Conservation (phyloP, 192 early-diverging fungal species). For the Backusella psychrophila region DNA sequence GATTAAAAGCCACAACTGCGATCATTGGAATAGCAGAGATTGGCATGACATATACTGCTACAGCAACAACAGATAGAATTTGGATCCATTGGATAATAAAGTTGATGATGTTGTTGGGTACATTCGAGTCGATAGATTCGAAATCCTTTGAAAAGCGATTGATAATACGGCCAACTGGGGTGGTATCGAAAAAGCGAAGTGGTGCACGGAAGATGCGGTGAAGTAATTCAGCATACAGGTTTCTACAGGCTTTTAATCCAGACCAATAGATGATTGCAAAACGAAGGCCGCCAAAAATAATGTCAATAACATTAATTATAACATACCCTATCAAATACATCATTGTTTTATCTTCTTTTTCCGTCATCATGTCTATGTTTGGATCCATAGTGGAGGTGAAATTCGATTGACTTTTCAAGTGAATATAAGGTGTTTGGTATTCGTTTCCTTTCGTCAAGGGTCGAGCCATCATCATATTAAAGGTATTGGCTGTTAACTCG, state of each 20-base stretch:
- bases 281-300: slow-evolving; percentile 27
- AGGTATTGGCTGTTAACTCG: neutral
- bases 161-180: slow-evolving; percentile 83
- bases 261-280: slow-evolving; percentile 36
- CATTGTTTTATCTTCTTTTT: slow-evolving; percentile 14
- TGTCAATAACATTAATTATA: slow-evolving; percentile 38
- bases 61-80: slow-evolving; percentile 48
- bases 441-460: neutral
- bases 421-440: neutral
- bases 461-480: neutral
- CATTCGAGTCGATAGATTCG: slow-evolving; percentile 64
- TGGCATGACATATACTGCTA: slow-evolving; percentile 61
- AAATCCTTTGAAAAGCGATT: slow-evolving; percentile 91
- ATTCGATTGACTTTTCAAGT: neutral
- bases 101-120: slow-evolving; percentile 47
- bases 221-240: slow-evolving; percentile 55
- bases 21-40: slow-evolving; percentile 52
- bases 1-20: slow-evolving; percentile 39
- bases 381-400: slow-evolving; percentile 14
- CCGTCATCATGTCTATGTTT: neutral
- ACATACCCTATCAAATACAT: slow-evolving; percentile 63
- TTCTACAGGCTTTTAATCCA: slow-evolving; percentile 51
- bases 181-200: slow-evolving; percentile 85
- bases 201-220: slow-evolving; percentile 61
- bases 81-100: slow-evolving; percentile 47